Base-by-base conservation (phyloP, 2,329 filamentous ascomycete species). In the Zasmidium citrigriseum region DNA sequence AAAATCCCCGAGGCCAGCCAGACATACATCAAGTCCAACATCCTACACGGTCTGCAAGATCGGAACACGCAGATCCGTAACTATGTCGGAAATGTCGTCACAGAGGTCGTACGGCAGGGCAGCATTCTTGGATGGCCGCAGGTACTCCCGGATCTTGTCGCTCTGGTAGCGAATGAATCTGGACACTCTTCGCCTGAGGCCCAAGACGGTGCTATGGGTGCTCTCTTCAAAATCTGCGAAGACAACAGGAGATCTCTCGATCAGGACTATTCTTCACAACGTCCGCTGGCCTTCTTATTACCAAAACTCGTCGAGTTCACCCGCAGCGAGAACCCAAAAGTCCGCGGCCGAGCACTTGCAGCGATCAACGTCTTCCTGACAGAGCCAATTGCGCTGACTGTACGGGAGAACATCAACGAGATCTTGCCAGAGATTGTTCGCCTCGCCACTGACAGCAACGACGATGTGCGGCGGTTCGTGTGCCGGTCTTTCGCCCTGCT, bases 201-300 rank as follows among this genome's bases (percentile, higher is more conserved):
- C 12, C 92, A 97, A 72, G 93, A 99, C 74, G 93, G 93, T 61
- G 93, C 91, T 67, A 96, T 98, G 89, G 86, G 90, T 50, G 93
- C 95, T 49, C 82, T 99, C 75, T 81, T 89, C 73, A 98, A 98
- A 80, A 93, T 99, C 61, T 99, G 95, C 76, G 95, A 99, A 76
- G 95, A 99, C 77, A 97, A 96, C 77, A 88, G 86, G 70, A 91
- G 89, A 72, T 82, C 91, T 59, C 80, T 99, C 54, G 91, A 96
- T 76, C 87, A 88, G 68, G 91, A 96, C 64, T 91, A 96, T 73
- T 87, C 92, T 70, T 91, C 92, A 60, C 89, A 97, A 75, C 85
- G 92, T 57, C 95, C 95, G 1, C 84, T 98, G 60, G 89, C 89
- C 72, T 89, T 92, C 68, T 86, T 99, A 47, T 88, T 98, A 51